Evolutionary conservation across 2,329 filamentous ascomycete genomes (phyloP).

Genomic region (Aspergillus latus): DNA sequence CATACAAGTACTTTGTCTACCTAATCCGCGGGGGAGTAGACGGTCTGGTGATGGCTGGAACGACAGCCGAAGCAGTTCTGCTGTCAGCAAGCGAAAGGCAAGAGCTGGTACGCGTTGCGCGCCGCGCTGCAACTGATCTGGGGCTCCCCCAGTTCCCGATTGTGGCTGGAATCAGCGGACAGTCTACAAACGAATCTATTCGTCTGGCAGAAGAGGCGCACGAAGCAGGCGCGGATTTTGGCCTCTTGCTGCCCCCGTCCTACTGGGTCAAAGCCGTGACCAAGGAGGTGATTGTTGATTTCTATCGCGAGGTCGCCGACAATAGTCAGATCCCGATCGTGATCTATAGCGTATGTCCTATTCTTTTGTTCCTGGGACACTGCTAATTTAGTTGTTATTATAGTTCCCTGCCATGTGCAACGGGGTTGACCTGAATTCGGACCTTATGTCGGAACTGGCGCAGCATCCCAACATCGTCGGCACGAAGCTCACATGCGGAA

Average conservation of each 20-base stretch:
- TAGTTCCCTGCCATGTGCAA: slow-evolving; percentile 37
- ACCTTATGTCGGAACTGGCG: slow-evolving; percentile 60
- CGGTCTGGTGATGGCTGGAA: slow-evolving; percentile 48
- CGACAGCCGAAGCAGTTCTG: slow-evolving; percentile 50
- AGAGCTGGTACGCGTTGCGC: slow-evolving; percentile 43
- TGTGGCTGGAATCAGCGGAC: slow-evolving; percentile 43
- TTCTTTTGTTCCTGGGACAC: background rate
- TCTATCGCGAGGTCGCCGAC: slow-evolving; percentile 42
- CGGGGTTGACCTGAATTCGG: slow-evolving; percentile 67
- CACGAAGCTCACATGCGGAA: slow-evolving; percentile 72
- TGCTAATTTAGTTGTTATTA: background rate
- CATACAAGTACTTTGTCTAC: slow-evolving; percentile 45
- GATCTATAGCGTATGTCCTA: slow-evolving; percentile 45
- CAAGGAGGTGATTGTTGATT: slow-evolving; percentile 36
- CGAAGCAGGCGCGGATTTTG: slow-evolving; percentile 42
- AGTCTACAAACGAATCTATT: slow-evolving; percentile 45
- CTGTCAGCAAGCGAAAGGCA: slow-evolving; percentile 44
- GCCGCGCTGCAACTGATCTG: slow-evolving; percentile 37
- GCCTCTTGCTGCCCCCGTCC: slow-evolving; percentile 41
- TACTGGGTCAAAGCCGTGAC: slow-evolving; percentile 43
- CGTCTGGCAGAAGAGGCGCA: slow-evolving; percentile 40
- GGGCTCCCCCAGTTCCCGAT: slow-evolving; percentile 39
- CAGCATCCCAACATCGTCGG: slow-evolving; percentile 66
- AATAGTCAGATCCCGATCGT: slow-evolving; percentile 41
- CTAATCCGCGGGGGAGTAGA: slow-evolving; percentile 48